phyloP scores from a whole-genome alignment of 1,284 basidiomycete genomes.

The Ganoderma meredithae region DNA sequence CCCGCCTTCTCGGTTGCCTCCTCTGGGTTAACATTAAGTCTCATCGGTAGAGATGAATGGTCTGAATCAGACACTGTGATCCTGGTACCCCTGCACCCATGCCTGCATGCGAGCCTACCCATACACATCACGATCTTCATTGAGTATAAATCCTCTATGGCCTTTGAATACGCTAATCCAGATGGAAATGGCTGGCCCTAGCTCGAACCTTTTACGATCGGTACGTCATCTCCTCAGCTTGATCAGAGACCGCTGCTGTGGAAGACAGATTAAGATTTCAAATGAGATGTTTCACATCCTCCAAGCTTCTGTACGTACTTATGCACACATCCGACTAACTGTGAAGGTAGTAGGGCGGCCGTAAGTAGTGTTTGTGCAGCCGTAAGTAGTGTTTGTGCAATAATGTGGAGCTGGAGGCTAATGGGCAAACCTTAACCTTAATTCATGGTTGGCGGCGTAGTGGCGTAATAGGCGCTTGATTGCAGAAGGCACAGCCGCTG shows the following conservation, averaged over 20 bases:
- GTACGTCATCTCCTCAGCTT: not conserved
- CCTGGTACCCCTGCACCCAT: too few relatives aligned
- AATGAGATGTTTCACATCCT: not conserved
- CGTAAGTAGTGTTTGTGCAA: not conserved
- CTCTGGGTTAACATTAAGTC: not conserved
- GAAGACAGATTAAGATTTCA: not conserved
- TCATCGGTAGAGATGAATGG: not conserved
- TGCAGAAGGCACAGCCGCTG: not conserved
- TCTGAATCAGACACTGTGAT: too few relatives aligned
- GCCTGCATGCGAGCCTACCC: not conserved
- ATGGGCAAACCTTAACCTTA: slow-evolving; percentile 8
- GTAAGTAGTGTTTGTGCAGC: not conserved
- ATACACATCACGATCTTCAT: too few relatives aligned
- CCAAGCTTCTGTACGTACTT: not conserved
- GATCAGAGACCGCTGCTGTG: not conserved
- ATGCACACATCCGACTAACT: not conserved
- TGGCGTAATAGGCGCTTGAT: slow-evolving; percentile 8
- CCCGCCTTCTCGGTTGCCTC: not conserved
- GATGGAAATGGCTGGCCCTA: not conserved
- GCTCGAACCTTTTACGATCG: not conserved
- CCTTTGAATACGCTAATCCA: not conserved
- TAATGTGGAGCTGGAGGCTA: not conserved
- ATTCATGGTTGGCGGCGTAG: not conserved
- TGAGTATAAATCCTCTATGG: not conserved
- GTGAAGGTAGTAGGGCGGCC: not conserved